Evolutionary conservation across 345 rosid species (phyloP), one percentile per base, ranked within the genome.

Genomic region (Garcia nutans): DNA sequence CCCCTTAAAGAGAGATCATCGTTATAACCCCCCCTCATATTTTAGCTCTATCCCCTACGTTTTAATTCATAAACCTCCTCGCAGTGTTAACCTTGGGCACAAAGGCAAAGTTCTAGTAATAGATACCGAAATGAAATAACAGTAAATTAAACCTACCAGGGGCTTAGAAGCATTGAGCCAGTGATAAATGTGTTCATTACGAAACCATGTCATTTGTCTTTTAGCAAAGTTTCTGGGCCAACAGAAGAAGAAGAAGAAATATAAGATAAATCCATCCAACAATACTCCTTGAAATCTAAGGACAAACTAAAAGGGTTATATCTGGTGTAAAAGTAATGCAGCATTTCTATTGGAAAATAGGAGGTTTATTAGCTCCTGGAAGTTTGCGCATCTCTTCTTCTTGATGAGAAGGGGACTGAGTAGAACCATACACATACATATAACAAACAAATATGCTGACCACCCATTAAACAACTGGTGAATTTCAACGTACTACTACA

Each of bases 161-260:
- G 97, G 94, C 79, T 74, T 85, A 65, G 99, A 90, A 79, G 97
- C 99, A 83, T 92, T 80, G 41, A 95, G 91, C 99, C 99, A 95
- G 56, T 93, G 88, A 85, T 95, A 95, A 74, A 90, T 87, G 60
- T 77, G 88, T 83, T 93, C 99, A 79, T 80, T 89, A 45, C 96
- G 86, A 60, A 92, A 92, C 99, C 99, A 95, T 54, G 99, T 95
- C 88, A 92, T 79, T 82, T 95, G 99, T 83, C 97, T 83, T 82
- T 94, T 92, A 5, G 97, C 97, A 85, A 95, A 92, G 83, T 95
- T 95, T 85, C 98, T 92, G 86, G 74, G 52, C 23, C 42, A 69
- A 69, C 26, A 50, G 60, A 45, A 76, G 65, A 67, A 80, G 72
- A n/a, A 75, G 71, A 80, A 17, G 23, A 31, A 6, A 37, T 23